phyloP scores from a whole-genome alignment of 441 rosid species.

The Melastoma candidum region DNA sequence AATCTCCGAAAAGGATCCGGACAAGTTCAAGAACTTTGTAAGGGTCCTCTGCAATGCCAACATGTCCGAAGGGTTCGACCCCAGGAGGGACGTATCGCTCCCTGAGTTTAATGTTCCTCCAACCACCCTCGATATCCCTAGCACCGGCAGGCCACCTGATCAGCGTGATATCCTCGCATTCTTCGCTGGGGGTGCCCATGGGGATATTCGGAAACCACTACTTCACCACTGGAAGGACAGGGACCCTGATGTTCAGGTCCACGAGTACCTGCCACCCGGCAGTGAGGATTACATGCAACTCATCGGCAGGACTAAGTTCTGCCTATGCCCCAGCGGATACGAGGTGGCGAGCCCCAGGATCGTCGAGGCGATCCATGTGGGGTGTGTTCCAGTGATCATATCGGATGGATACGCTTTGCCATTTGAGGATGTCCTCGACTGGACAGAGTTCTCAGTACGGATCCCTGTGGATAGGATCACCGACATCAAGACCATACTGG shows the following conservation, averaged over 20 bases:
- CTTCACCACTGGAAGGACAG: conserved; percentile 49
- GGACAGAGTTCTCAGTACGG: conserved; percentile 53
- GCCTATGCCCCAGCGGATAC: conserved; percentile 80
- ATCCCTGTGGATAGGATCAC: conserved; percentile 43
- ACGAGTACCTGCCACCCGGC: conserved; percentile 40
- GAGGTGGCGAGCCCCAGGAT: conserved; percentile 84
- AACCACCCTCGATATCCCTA: conserved; percentile 21
- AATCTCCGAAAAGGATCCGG: conserved; percentile 41
- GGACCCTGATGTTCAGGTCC: conserved; percentile 39
- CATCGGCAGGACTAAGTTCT: conserved; percentile 50
- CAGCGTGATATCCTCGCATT: conserved; percentile 51
- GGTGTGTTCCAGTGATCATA: conserved; percentile 73
- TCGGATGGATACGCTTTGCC: conserved; percentile 58
- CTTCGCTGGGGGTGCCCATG: conserved; percentile 67
- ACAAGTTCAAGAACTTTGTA: conserved; percentile 49
- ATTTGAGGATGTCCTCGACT: conserved; percentile 62
- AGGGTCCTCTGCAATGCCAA: conserved; percentile 87
- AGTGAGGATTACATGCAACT: conserved; percentile 38
- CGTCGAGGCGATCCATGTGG: conserved; percentile 44
- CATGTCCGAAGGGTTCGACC: conserved; percentile 60
- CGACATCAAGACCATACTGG: conserved; percentile 43
- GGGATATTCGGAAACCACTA: conserved; percentile 36
- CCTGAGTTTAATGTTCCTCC: conserved; percentile 45
- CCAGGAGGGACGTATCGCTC: conserved; percentile 53
- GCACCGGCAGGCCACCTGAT: conserved; percentile 16